Conservation (phyloP, 192 early-diverging fungal genomes). For the Linnemannia schmuckeri region DNA sequence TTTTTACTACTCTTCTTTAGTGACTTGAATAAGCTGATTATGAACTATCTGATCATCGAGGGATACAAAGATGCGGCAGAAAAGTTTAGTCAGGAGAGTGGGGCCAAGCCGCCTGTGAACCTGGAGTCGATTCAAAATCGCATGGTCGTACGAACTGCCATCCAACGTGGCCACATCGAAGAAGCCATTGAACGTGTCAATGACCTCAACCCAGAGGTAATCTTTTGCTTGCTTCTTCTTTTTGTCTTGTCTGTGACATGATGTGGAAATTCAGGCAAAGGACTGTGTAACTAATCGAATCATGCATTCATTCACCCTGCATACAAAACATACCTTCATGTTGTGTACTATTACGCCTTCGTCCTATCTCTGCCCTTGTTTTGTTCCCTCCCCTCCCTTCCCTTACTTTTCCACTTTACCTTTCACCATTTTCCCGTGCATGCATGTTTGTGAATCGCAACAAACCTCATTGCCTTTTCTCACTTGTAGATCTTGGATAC, state of each 20-base stretch:
- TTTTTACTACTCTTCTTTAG: slow-evolving; percentile 50
- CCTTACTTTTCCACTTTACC: background rate
- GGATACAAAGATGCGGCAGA: slow-evolving; percentile 99
- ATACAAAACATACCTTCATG: background rate
- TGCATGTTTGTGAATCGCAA: background rate
- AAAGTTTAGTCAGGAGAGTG: slow-evolving; percentile 92
- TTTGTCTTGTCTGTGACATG: background rate
- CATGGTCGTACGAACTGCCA: slow-evolving; percentile 93
- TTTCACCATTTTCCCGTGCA: slow-evolving; percentile 16
- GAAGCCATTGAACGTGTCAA: slow-evolving; percentile 98
- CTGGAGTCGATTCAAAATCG: slow-evolving; percentile 92
- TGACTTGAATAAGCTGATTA: slow-evolving; percentile 97
- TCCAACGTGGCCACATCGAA: slow-evolving; percentile 92
- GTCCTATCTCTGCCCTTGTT: background rate
- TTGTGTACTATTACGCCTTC: background rate
- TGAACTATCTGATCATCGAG: slow-evolving; percentile 99
- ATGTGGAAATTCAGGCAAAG: background rate
- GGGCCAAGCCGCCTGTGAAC: slow-evolving; percentile 84
- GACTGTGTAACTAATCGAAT: slow-evolving; percentile 21
- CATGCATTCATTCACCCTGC: slow-evolving; percentile 7
- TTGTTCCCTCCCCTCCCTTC: background rate
- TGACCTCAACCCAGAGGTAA: slow-evolving; percentile 97
- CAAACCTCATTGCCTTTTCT: background rate
- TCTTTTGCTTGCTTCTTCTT: background rate
- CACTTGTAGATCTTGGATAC: slow-evolving; percentile 87